A percentile compares a stretch with the other conserved stretches of the same genome.
Evolutionary conservation across 148 eudicot species (phyloP).

Genomic region (Vaccinium vitisidaea): DNA sequence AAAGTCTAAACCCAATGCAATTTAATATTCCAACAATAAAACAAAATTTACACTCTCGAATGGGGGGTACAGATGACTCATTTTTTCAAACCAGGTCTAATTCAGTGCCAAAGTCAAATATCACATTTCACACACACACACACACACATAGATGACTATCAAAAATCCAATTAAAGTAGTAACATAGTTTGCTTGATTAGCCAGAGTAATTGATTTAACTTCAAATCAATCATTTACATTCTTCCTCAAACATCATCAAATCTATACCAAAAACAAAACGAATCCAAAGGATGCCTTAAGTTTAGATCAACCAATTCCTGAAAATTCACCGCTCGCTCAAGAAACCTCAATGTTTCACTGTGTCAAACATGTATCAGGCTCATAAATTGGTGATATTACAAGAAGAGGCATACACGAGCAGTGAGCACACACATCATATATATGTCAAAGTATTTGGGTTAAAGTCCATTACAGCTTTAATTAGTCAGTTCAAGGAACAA

Average conservation of each 20-base stretch:
- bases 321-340: neutral
- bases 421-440: neutral
- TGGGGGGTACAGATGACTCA: neutral
- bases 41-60: neutral
- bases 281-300: neutral
- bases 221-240: neutral
- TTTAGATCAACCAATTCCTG: neutral
- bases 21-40: neutral
- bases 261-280: neutral
- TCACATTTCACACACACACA: neutral
- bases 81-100: neutral
- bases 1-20: neutral
- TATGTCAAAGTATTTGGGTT: neutral
- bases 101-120: neutral
- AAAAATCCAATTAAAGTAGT: neutral
- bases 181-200: neutral
- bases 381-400: neutral
- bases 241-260: conserved; percentile 8
- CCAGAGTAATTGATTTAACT: no score
- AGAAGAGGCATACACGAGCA: neutral
- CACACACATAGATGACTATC: neutral
- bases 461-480: neutral
- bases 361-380: neutral
- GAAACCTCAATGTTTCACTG: neutral
- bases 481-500: neutral